Evolutionary conservation across 805 yeast genomes (phyloP), one percentile per base, ranked within the genome.

Genomic region (Cyberlindnera misumaiensis): DNA sequence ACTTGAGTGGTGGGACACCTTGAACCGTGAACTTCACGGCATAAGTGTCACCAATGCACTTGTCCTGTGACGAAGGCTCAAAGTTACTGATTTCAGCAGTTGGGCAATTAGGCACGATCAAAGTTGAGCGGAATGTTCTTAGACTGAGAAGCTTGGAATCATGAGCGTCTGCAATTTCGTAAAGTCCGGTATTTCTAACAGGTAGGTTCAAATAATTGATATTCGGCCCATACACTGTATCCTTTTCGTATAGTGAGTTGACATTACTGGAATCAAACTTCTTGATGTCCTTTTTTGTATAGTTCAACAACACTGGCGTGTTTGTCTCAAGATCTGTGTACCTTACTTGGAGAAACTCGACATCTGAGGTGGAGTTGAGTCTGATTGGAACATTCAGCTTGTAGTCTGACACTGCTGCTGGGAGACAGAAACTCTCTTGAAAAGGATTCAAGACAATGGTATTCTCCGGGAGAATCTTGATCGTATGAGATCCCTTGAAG

Each of bases 381-480:
- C 80, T 76, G 11, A 93, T 67, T 6, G 97, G 96, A 43, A 88
- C 65, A 26, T 65, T 59, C 22, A 72, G 44, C 11, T 57, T 51
- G 27, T 56, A 52, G 43, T 52, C 42, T 13, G 49, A 42, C 14
- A 58, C 41, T 36, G 63, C 56, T 37, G 49, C 38, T 13, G 73
- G 72, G 32, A 83, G 47, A 62, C 98, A 93, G 43, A 72, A 73
- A 4, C 75, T 67, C 22, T 73, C 77, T 35, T 69, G 74, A 49
- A 77, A 73, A 3, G 96, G 96, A 46, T 89, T 87, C 49, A 93
- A 63, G 51, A 70, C 67, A 4, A 94, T 96, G 0, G 94, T 81
- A 32, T 94, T 83, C 60, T 90, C 97, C 0, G 98, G 97, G 27
- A 93, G 65, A 44, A 84, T 83, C 53, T 89, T 83, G 44, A 93